Base-by-base conservation (phyloP, 306 rosid genomes). In the Nissolia schottii region DNA sequence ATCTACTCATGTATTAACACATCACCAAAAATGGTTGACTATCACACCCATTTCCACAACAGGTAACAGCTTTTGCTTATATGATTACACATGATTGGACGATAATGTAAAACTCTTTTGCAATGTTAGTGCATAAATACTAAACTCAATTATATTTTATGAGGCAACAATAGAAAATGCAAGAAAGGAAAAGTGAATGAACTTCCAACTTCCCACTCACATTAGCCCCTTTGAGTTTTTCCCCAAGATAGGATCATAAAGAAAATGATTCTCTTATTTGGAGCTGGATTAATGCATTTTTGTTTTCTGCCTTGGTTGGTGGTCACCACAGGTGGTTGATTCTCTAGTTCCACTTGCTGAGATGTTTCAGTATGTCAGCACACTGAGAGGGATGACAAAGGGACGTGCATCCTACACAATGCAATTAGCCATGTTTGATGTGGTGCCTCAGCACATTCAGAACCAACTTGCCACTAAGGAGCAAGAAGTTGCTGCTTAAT, bases 281-380 rank as follows among this genome's bases (percentile, higher is more conserved):
- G 9, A 19, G 49, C 41, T 60, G 28, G 16, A 29, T 60, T 51
- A 1, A 18, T 1, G 3, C 22, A 29, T 62, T 38, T 5, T 45
- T n/a, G n/a, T n/a, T 14, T 29, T 35, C 66, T 49, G 41, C 1
- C 38, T 15, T 76, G 57, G 71, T 34, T 41, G 73, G 53, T 35
- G 78, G 41, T 27, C 12, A 60, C 73, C 76, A 74, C 92, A 94
- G 97, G 97, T 91, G 66, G 99, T 94, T 31, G 99, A 94, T 84
- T 4, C 93, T 2, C 66, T 86, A 49, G 97, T 94, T 74, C 99
- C 98, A 15, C 89, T 94, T 58, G 96, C 97, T 0, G 99, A 94
- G 87, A 94, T 94, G 99, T 94, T 94, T 64, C 99, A 91, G 68
- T 94, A 91, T 18, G 97, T 94, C 0, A 94, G 99, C 54, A 94